phyloP scores from a whole-genome alignment of 352 stramenopile genomes.

The Phytophthora sp. region DNA sequence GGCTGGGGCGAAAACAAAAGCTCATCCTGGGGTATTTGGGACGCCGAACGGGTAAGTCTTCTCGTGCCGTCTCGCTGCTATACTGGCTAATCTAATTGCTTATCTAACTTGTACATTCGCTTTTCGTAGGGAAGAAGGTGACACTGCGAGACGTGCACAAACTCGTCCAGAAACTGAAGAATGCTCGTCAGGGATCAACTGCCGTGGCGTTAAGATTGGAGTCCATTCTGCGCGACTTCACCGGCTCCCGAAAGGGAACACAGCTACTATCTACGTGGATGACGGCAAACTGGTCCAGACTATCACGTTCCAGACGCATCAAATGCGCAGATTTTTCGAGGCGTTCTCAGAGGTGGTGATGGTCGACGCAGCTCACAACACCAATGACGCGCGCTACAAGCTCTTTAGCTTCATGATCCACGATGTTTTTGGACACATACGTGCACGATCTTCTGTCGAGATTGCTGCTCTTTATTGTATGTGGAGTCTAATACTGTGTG shows the following conservation, averaged over 20 bases:
- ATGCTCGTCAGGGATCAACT: neutral
- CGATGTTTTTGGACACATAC: neutral
- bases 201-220: neutral
- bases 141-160: constrained; percentile 6
- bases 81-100: no score
- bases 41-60: neutral
- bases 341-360: constrained; percentile 15
- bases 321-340: constrained; percentile 17
- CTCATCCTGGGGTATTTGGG: neutral
- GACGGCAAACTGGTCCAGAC: constrained; percentile 1
- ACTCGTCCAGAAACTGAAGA: neutral
- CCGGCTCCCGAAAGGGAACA: neutral
- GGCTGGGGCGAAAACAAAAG: neutral
- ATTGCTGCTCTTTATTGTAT: no score
- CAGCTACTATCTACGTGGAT: constrained; percentile 5
- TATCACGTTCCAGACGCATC: constrained; percentile 6
- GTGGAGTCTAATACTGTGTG: no score
- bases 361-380: constrained; percentile 7
- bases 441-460: neutral
- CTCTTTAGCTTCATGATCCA: constrained; percentile 21
- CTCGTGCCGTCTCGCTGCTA: no score
- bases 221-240: neutral
- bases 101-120: no score
- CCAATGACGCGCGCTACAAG: constrained; percentile 13
- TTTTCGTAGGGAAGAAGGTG: neutral